phyloP scores from a whole-genome alignment of 176 grass and related monocot species.

The barley (Hordeum vulgare) region DNA sequence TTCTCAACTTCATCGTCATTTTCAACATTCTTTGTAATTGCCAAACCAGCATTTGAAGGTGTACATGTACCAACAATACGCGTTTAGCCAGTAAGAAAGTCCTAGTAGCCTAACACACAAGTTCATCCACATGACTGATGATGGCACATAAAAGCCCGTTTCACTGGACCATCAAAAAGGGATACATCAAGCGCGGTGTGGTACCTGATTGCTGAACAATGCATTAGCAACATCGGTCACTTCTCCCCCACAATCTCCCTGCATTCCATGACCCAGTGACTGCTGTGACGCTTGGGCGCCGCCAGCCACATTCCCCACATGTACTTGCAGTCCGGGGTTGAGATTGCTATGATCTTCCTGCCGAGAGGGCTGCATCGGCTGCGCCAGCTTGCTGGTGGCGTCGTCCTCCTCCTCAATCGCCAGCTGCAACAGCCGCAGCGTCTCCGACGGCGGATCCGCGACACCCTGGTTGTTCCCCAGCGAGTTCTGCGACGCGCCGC shows the following conservation, averaged over 20 bases:
- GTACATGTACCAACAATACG: too few species aligned
- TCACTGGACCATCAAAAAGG: not conserved
- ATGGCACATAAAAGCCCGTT: not conserved
- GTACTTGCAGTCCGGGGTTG: constrained; percentile 22
- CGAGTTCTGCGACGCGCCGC: too few species aligned
- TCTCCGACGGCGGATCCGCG: constrained; percentile 51
- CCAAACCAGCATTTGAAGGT: too few species aligned
- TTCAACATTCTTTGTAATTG: too few species aligned
- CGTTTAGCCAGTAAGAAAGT: too few species aligned
- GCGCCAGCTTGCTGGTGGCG: constrained; percentile 63
- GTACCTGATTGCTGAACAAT: too few species aligned
- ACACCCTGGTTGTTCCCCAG: constrained; percentile 34
- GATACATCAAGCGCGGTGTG: not conserved
- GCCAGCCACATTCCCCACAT: too few species aligned
- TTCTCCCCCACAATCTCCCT: too few species aligned
- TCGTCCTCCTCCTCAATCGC: constrained; percentile 81
- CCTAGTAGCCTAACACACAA: not conserved
- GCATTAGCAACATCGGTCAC: too few species aligned
- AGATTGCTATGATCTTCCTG: constrained; percentile 17
- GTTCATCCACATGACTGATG: not conserved
- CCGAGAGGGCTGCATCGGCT: not conserved
- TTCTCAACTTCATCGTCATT: too few species aligned
- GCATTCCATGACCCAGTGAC: too few species aligned
- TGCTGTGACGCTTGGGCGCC: too few species aligned
- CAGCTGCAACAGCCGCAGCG: constrained; percentile 61